Conservation (phyloP, 768 basidiomycete species). For the Mycena galericulata region DNA sequence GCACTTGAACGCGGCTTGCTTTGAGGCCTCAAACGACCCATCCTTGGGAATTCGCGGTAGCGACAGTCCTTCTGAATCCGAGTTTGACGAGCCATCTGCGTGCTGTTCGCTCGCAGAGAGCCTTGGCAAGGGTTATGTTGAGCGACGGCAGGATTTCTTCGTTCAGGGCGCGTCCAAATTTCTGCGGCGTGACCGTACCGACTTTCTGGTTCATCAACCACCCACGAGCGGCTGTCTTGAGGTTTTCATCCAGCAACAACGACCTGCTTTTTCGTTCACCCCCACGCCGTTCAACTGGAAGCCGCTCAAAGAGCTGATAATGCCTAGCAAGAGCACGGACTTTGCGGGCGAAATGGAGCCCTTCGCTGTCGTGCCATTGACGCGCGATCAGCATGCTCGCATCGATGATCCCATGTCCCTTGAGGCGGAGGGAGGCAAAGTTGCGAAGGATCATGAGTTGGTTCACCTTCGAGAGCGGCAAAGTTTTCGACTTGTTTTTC, state of each 20-base stretch:
- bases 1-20: no score
- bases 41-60: slow-evolving; percentile 51
- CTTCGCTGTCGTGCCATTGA: slow-evolving; percentile 50
- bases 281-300: slow-evolving; percentile 43
- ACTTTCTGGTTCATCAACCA: slow-evolving; percentile 1
- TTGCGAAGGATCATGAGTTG: slow-evolving; percentile 47
- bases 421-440: slow-evolving; percentile 49
- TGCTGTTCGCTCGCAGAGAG: slow-evolving; percentile 44
- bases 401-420: slow-evolving; percentile 40
- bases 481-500: slow-evolving; percentile 32
- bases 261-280: slow-evolving; percentile 32
- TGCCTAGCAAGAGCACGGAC: slow-evolving; percentile 47
- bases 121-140: neutral
- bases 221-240: slow-evolving; percentile 1
- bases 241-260: neutral
- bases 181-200: slow-evolving; percentile 5
- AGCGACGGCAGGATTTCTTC: slow-evolving; percentile 47
- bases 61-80: slow-evolving; percentile 43
- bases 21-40: no score
- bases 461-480: slow-evolving; percentile 43
- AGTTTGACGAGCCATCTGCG: slow-evolving; percentile 51
- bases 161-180: slow-evolving; percentile 42
- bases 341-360: slow-evolving; percentile 41
- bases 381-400: slow-evolving; percentile 49
- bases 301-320: slow-evolving; percentile 51